Evolutionary conservation across 805 yeast genomes (phyloP), one percentile per base, ranked within the genome.

Genomic region (Hanseniaspora occidentalis): DNA sequence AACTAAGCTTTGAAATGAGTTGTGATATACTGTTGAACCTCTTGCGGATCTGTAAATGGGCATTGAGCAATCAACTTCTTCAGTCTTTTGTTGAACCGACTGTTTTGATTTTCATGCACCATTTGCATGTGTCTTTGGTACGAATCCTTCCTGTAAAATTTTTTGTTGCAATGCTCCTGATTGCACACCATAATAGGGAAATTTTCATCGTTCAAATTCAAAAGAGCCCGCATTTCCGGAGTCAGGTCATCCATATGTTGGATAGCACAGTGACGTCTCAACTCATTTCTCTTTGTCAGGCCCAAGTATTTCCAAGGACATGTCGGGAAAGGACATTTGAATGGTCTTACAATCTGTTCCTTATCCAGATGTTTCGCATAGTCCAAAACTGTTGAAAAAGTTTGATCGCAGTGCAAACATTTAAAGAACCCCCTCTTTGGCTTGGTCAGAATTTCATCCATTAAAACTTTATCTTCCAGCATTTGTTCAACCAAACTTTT

Each of bases 241-340:
- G 56, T 52, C 22, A 60, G 43, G 39, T 58, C 57, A 26, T 50
- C 47, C 34, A 52, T 56, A 48, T 72, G 77, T 40, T 70, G 72
- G 22, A 69, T 61, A 4, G 67, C 61, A 49, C 72, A 66, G 44
- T 72, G 77, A 46, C 78, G 59, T 45, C 66, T 59, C 25, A 71
- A 58, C 46, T 71, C 77, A 2, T 70, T 67, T 25, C 65, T 51
- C 31, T 74, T 61, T 9, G 72, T 70, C 21, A 72, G 51, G 0
- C 77, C 77, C 13, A 71, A 50, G 3, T 69, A 57, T 26, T 64
- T 62, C 69, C 74, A 72, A 2, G 71, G 69, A 48, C 77, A 71
- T 16, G 61, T 57, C 16, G 52, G 47, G 39, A 65, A 60, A 1
- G 71, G 71, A 43, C 77, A 72, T 38, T 67, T 69, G 51, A 54